Base-by-base conservation (phyloP, 352 stramenopile genomes). In the Globisporangium emineosum region DNA sequence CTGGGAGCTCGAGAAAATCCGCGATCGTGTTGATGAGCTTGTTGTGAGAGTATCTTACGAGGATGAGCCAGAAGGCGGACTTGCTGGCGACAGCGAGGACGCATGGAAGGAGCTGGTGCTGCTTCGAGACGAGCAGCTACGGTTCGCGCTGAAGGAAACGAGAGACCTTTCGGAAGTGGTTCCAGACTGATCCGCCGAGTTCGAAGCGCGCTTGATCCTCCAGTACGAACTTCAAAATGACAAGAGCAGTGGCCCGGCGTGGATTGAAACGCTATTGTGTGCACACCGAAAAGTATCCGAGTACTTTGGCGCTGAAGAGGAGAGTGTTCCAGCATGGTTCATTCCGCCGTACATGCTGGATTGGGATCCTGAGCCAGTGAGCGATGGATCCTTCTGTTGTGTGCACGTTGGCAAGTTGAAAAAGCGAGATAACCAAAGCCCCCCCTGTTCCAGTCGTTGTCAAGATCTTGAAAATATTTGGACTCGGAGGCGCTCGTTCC, bases 301-400 rank as follows among this genome's bases (percentile, higher is more conserved):
- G 19, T 49, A 47, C 10, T 47, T 8, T 10, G n/a, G n/a, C 6
- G n/a, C 12, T 3, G 10, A 47, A 5, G 15, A 19, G 30, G 30
- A 8, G n/a, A 21, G 4, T 0, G 5, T 59, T 15, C 9, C 29
- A 5, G 27, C 40, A 2, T 62, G 56, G 56, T 62, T 54, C 29
- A 35, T 62, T 10, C 56, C 56, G 0, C 37, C 56, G 40, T 62
- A 62, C 56, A 53, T 35, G 56, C 19, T 62, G 19, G 35, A 29
- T n/a, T 58, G 52, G 52, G 15, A 25, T 8, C 52, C 30, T 5
- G 32, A 58, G 19, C 15, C 23, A 5, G 23, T 27, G 40, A 19
- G 32, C 3, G 32, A 32, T 2, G 52, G 32, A 27, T 58, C 52
- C 10, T 32, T 58, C 4, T 30, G 32, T 1, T 58, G 8, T 6